Conservation (phyloP, 352 stramenopile genomes). For the Pythium chondricola region DNA sequence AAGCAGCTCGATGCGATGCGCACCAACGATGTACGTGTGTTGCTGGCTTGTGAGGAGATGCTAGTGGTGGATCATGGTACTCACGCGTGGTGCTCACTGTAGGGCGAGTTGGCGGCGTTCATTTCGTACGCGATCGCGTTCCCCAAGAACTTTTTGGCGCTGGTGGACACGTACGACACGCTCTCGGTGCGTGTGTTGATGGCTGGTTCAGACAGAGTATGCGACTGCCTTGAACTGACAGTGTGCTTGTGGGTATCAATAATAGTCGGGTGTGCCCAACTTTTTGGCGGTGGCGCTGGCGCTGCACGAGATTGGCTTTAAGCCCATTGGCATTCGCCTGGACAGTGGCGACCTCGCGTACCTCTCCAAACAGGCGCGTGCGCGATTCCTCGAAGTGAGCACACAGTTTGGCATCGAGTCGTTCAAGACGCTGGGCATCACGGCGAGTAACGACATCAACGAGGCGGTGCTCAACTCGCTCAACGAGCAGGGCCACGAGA, state of each 20-base stretch:
- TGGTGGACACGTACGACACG: constrained; percentile 99
- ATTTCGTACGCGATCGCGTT: constrained; percentile 97
- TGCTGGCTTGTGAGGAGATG: too few species aligned
- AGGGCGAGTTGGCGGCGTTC: constrained; percentile 98
- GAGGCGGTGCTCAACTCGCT: constrained; percentile 94
- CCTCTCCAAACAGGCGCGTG: constrained; percentile 86
- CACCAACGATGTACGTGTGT: constrained; percentile 69
- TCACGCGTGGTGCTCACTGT: too few species aligned
- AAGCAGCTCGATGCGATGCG: constrained; percentile 54
- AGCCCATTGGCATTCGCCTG: constrained; percentile 92
- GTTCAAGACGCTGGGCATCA: constrained; percentile 88
- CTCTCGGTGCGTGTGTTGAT: constrained; percentile 53
- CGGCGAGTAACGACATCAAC: constrained; percentile 99
- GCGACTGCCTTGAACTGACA: constrained; percentile 1
- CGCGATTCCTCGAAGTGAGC: constrained; percentile 41
- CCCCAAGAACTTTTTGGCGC: constrained; percentile 93
- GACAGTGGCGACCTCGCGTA: constrained; percentile 98
- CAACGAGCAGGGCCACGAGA: constrained; percentile 93
- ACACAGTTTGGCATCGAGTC: constrained; percentile 63
- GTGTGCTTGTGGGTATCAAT: not conserved
- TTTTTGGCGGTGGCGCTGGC: constrained; percentile 95
- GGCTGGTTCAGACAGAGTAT: too few species aligned
- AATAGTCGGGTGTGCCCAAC: constrained; percentile 92
- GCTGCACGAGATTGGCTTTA: constrained; percentile 89
- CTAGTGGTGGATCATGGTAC: too few species aligned